These are phyloP conservation scores for Xerophyta viscosa DNA, from an alignment of 106 monocot genomes.

Conservation along the genomic window DNA sequence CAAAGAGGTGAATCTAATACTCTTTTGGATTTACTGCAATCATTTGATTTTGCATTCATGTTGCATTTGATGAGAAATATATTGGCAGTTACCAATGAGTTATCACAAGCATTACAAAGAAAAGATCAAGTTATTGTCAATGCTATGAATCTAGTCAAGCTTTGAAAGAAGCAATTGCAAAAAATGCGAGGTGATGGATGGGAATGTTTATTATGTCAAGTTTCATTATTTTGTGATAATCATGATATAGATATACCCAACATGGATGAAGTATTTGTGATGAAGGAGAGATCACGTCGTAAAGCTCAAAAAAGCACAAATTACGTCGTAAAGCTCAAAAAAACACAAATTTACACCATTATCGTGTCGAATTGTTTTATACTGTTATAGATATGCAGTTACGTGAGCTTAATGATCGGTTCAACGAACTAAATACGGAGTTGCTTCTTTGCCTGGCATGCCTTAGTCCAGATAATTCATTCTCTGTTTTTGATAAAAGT, in stretches of 20 bases:
- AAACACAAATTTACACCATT: conserved; percentile 4
- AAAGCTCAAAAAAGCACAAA: conserved; percentile 1
- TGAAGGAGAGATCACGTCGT: background rate
- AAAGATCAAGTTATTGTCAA: conserved; percentile 12
- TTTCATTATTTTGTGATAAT: background rate
- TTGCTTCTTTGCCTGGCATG: conserved; percentile 4
- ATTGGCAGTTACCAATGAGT: too few species aligned
- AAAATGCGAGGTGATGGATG: conserved; percentile 5
- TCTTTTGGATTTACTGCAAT: background rate
- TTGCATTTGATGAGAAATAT: too few species aligned
- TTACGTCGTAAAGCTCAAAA: background rate
- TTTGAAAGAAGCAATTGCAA: background rate
- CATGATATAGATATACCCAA: background rate
- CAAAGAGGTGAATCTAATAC: background rate
- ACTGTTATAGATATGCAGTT: too few species aligned
- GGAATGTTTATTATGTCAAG: background rate
- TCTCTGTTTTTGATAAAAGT: conserved; percentile 1
- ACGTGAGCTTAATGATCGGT: too few species aligned
- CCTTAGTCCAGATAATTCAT: conserved; percentile 2
- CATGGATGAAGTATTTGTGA: background rate
- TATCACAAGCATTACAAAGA: background rate
- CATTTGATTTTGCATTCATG: conserved; percentile 4
- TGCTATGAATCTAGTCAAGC: background rate
- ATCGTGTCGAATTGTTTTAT: too few species aligned
- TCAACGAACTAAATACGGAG: background rate